phyloP scores from a whole-genome alignment of 768 basidiomycete species.

The Macrolepiota fuliginosa region DNA sequence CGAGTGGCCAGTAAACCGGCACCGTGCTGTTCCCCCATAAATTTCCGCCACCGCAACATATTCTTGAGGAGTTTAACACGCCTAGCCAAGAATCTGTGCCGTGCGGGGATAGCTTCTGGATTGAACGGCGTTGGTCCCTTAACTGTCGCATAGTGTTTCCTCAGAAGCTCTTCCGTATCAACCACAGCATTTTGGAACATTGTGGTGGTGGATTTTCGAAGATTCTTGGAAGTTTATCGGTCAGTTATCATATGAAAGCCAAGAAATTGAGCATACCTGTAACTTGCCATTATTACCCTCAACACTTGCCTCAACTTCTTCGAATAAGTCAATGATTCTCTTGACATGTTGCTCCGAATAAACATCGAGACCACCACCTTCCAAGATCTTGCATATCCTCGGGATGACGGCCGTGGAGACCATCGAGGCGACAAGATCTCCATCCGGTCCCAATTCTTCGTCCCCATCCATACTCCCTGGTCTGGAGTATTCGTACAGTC shows the following conservation, averaged over 20 bases:
- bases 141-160: conserved; percentile 42
- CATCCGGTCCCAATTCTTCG: conserved; percentile 72
- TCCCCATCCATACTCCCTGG: conserved; percentile 36
- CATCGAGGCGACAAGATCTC: conserved; percentile 86
- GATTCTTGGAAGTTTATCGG: conserved; percentile 36
- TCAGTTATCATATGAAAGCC: background rate
- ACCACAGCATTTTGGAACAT: conserved; percentile 55
- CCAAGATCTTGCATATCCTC: conserved; percentile 67
- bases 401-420: conserved; percentile 82
- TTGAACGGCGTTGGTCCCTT: conserved; percentile 53
- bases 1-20: conserved; percentile 51
- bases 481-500: conserved; percentile 75
- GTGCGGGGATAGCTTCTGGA: conserved; percentile 70
- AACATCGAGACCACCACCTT: conserved; percentile 78
- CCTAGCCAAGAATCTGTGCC: conserved; percentile 65
- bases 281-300: conserved; percentile 62
- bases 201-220: conserved; percentile 51
- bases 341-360: conserved; percentile 68
- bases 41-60: conserved; percentile 74
- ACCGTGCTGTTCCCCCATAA: conserved; percentile 57
- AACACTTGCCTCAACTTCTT: conserved; percentile 77
- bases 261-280: conserved; percentile 42
- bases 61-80: conserved; percentile 73
- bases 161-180: conserved; percentile 47
- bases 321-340: conserved; percentile 67